Evolutionary conservation across 139 green algal species (phyloP).

Genomic region (Coccomyxa sp.): DNA sequence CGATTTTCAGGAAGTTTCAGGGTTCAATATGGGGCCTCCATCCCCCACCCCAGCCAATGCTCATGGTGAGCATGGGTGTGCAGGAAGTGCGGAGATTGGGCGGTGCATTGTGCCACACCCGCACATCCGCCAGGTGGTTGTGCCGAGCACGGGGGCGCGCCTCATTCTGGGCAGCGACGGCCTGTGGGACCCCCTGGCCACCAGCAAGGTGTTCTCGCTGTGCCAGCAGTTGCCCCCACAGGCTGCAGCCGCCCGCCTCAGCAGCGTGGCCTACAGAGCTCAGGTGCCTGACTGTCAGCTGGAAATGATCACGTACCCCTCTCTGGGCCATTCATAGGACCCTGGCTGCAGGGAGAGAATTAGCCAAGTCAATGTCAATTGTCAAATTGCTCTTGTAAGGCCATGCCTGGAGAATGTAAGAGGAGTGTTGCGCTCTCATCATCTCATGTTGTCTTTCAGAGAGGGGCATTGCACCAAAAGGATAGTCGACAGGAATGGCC

Average conservation of each 20-base stretch:
- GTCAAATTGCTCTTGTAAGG: too few relatives aligned
- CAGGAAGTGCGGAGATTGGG: slow-evolving; percentile 81
- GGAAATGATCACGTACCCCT: background rate
- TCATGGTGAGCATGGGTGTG: slow-evolving; percentile 58
- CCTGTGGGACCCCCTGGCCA: slow-evolving; percentile 1
- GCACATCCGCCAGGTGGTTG: slow-evolving; percentile 74
- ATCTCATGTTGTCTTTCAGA: background rate
- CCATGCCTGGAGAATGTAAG: background rate
- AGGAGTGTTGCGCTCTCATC: too few relatives aligned
- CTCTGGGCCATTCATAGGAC: background rate
- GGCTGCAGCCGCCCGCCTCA: background rate
- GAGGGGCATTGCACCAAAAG: background rate
- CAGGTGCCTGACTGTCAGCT: background rate
- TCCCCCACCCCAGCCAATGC: background rate
- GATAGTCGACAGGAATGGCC: background rate
- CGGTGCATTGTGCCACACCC: slow-evolving; percentile 71
- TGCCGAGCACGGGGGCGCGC: background rate
- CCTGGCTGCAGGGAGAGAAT: too few relatives aligned
- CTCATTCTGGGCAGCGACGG: slow-evolving; percentile 10
- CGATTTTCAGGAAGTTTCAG: too few relatives aligned
- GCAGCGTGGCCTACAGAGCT: background rate
- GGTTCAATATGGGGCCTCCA: background rate
- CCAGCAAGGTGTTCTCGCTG: slow-evolving; percentile 4
- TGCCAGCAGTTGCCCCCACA: background rate
- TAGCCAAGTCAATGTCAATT: background rate